These are phyloP conservation scores for Chlamydomonas sp. DNA, from an alignment of 139 green algal genomes.

Conservation along the genomic window DNA sequence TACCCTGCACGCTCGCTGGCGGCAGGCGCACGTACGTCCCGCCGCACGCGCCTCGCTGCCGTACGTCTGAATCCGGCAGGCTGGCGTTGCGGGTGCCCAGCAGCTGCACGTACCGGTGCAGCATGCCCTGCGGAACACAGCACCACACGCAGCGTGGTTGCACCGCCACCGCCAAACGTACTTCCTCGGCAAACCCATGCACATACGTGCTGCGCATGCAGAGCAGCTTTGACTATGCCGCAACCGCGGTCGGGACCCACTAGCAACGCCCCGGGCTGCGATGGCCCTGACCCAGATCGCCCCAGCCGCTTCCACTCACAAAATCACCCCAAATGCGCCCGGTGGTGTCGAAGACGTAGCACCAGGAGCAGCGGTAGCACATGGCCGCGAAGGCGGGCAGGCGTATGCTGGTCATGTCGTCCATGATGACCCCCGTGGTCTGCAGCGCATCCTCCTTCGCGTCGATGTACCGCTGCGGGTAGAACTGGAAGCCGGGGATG, in stretches of 20 bases:
- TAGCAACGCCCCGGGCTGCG: too few relatives aligned
- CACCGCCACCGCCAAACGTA: not conserved
- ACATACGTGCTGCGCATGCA: too few relatives aligned
- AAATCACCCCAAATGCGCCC: slow-evolving; percentile 8
- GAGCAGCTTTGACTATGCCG: too few relatives aligned
- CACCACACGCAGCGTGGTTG: too few relatives aligned
- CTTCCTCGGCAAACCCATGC: not conserved
- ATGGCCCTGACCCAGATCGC: too few relatives aligned
- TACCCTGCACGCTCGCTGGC: not conserved
- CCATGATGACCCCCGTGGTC: not conserved
- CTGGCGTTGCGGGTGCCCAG: not conserved
- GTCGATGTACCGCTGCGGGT: slow-evolving; percentile 1
- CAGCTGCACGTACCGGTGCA: not conserved
- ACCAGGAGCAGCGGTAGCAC: not conserved
- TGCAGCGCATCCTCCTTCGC: not conserved
- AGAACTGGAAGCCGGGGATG: slow-evolving; percentile 7
- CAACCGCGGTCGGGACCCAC: not conserved
- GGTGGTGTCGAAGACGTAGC: slow-evolving; percentile 18
- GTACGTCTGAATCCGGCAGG: not conserved
- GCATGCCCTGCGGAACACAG: not conserved
- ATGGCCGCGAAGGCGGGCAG: not conserved
- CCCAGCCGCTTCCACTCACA: not conserved
- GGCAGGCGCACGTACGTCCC: slow-evolving; percentile 2
- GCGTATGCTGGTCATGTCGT: not conserved
- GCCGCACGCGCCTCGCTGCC: not conserved